phyloP scores from a whole-genome alignment of 495 filamentous ascomycete genomes.

The Penicillium subrubescens region DNA sequence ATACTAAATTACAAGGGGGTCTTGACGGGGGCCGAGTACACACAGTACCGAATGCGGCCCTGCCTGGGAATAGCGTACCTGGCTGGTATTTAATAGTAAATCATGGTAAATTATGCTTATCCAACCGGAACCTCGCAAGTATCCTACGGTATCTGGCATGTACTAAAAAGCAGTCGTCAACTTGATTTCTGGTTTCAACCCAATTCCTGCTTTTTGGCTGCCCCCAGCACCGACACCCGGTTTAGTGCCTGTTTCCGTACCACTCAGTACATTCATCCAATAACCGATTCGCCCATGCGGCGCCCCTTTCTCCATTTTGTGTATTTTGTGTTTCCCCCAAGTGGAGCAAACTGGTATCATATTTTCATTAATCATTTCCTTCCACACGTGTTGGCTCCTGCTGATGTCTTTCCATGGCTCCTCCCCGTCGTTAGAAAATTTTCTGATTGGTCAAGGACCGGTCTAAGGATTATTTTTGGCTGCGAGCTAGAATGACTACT shows the following conservation, averaged over 20 bases:
- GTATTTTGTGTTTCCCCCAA: not conserved
- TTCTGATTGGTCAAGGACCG: not conserved
- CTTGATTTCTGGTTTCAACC: not conserved
- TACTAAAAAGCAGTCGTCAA: not conserved
- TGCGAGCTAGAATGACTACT: not conserved
- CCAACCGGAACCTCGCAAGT: not conserved
- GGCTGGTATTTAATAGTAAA: not conserved
- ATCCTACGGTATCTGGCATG: not conserved
- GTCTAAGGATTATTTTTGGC: not conserved
- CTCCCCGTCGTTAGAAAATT: not conserved
- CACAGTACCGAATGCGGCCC: slow-evolving; percentile 29
- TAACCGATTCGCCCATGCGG: slow-evolving; percentile 8
- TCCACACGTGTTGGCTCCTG: slow-evolving; percentile 3
- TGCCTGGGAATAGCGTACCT: not conserved
- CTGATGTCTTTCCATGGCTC: not conserved
- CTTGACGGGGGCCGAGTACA: slow-evolving; percentile 6
- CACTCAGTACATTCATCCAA: slow-evolving; percentile 10
- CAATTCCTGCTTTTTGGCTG: slow-evolving; percentile 16
- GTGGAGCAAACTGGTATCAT: not conserved
- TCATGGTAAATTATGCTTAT: not conserved
- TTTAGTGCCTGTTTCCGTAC: slow-evolving; percentile 21
- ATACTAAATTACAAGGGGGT: not conserved
- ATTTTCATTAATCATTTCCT: not conserved
- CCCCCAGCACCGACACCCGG: not conserved
- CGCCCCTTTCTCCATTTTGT: slow-evolving; percentile 20